Conservation (phyloP, 169 alveolate genomes). For the Condylostoma magnum region DNA sequence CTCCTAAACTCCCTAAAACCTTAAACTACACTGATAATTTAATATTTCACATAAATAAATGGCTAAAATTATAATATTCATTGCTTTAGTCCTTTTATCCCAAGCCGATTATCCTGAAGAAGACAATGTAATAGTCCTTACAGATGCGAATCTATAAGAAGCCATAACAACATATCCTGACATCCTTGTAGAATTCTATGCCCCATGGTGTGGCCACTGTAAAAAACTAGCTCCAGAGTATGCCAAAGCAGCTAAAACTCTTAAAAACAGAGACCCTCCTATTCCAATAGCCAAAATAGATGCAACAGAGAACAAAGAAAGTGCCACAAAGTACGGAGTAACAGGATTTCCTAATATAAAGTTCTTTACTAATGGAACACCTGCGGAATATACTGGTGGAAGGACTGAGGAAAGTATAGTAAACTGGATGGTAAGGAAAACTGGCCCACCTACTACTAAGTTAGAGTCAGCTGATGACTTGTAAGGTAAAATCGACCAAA, state of each 20-base stretch:
- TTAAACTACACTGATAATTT: too few species aligned
- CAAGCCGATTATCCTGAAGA: too few species aligned
- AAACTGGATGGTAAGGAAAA: constrained; percentile 83
- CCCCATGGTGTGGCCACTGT: constrained; percentile 95
- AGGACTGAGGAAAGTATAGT: constrained; percentile 81
- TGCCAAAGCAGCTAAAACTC: constrained; percentile 86
- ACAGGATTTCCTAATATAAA: constrained; percentile 91
- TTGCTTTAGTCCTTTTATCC: too few species aligned
- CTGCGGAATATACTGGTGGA: constrained; percentile 83
- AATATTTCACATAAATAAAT: too few species aligned
- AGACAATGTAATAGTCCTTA: constrained; percentile 71
- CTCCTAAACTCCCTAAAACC: too few species aligned
- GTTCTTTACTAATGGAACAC: constrained; percentile 78
- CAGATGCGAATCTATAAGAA: constrained; percentile 83
- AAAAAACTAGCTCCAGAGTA: constrained; percentile 93
- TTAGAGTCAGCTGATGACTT: too few species aligned
- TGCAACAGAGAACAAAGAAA: constrained; percentile 76
- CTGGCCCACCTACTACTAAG: constrained; percentile 60
- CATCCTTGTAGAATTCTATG: constrained; percentile 88
- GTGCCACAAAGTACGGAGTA: constrained; percentile 81
- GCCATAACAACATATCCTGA: constrained; percentile 67
- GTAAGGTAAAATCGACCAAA: too few species aligned
- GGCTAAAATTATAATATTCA: too few species aligned
- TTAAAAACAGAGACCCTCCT: constrained; percentile 69
- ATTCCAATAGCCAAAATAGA: constrained; percentile 88